Percentiles rank a stretch among this genome's conserved stretches.
Conservation (phyloP, 1,284 basidiomycete genomes). For the Puccinia polysora region DNA sequence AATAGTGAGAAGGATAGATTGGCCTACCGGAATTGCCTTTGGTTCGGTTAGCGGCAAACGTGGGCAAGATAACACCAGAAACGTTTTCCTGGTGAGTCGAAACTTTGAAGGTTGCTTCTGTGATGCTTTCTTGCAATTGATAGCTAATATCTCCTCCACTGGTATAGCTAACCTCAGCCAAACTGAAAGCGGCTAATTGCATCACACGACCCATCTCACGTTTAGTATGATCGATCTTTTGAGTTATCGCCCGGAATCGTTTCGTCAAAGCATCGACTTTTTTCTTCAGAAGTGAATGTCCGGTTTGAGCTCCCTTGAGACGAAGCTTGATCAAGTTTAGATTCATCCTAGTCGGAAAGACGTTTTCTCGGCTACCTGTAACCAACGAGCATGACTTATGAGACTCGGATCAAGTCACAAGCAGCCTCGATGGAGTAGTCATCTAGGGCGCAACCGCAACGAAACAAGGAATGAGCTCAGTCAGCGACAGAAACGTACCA, state of each 20-base stretch:
- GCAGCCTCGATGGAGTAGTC: background rate
- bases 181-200: conserved; percentile 95
- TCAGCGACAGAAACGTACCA: conserved; percentile 7
- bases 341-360: conserved; percentile 53
- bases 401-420: background rate
- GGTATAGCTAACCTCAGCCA: conserved; percentile 96
- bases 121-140: conserved; percentile 70
- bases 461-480: background rate
- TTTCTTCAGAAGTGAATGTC: conserved; percentile 92
- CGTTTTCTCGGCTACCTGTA: conserved; percentile 33
- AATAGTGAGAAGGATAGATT: conserved; percentile 54
- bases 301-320: conserved; percentile 83
- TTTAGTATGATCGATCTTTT: conserved; percentile 78
- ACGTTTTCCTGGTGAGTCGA: conserved; percentile 97
- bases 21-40: conserved; percentile 59
- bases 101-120: conserved; percentile 79
- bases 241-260: conserved; percentile 62
- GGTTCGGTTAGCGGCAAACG: conserved; percentile 79
- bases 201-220: conserved; percentile 98
- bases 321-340: conserved; percentile 88
- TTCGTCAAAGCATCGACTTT: conserved; percentile 93
- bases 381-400: too few relatives aligned
- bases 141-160: conserved; percentile 91
- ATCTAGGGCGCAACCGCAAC: background rate
- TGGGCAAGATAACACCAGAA: conserved; percentile 91